Evolutionary conservation across 2,329 filamentous ascomycete species (phyloP).

Genomic region (Rhynchosporium agropyri): DNA sequence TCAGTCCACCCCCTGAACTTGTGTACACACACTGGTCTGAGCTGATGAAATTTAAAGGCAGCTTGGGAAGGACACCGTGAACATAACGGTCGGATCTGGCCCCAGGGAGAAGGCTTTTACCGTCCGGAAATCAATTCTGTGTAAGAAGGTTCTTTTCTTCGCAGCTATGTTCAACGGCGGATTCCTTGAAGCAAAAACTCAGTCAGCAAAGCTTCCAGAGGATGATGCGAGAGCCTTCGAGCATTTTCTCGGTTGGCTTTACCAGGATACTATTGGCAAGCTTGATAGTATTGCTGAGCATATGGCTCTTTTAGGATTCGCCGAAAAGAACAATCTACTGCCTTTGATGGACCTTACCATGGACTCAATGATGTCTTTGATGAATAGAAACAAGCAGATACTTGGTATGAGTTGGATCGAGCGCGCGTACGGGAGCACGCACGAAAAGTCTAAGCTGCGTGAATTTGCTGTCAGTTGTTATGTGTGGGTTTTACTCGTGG

Average conservation of each 20-base stretch:
- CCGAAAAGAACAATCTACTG: neutral
- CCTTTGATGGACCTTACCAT: neutral
- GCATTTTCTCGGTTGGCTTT: slow-evolving; percentile 11
- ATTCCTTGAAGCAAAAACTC: slow-evolving; percentile 1
- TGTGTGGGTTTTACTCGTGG: neutral
- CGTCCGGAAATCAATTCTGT: slow-evolving; percentile 9
- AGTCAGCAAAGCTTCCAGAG: slow-evolving; percentile 5
- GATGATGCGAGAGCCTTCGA: slow-evolving; percentile 4
- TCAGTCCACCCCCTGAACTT: neutral
- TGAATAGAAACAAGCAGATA: neutral
- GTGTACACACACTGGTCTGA: neutral
- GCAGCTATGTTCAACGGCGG: slow-evolving; percentile 13
- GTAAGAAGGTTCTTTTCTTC: slow-evolving; percentile 4
- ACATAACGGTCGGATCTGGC: neutral
- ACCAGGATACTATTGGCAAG: neutral
- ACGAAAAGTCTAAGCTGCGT: neutral
- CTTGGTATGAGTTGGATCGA: neutral
- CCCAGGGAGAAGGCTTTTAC: neutral
- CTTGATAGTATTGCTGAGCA: neutral
- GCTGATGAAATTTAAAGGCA: neutral
- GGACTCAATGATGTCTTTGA: neutral
- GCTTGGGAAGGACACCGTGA: slow-evolving; percentile 7
- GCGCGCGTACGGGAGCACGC: neutral
- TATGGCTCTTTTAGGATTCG: neutral
- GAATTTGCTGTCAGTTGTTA: neutral